phyloP scores from a whole-genome alignment of 1,139 yeast species.

The Blastobotrys elegans region DNA sequence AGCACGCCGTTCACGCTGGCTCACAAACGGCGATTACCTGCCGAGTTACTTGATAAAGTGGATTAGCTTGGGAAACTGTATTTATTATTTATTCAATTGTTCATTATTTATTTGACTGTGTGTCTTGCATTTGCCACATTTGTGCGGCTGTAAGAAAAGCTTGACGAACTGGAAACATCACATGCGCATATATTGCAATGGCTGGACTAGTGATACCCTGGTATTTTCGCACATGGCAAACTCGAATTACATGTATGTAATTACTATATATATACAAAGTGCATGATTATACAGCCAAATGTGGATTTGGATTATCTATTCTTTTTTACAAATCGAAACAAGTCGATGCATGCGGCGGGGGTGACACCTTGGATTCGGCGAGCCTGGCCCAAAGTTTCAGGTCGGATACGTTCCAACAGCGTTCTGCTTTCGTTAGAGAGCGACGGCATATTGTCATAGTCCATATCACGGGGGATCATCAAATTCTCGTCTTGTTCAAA shows the following conservation, averaged over 20 bases:
- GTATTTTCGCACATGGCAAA: too few species aligned
- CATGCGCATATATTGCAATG: too few species aligned
- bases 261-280: too few species aligned
- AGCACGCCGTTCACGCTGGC: slow-evolving; percentile 24
- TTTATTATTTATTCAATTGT: neutral
- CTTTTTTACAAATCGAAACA: slow-evolving; percentile 28
- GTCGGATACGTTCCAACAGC: slow-evolving; percentile 69
- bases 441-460: slow-evolving; percentile 48
- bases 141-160: too few species aligned
- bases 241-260: too few species aligned
- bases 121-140: too few species aligned
- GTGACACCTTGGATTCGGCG: slow-evolving; percentile 91
- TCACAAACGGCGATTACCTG: slow-evolving; percentile 28
- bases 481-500: slow-evolving; percentile 79
- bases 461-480: slow-evolving; percentile 58
- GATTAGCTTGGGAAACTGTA: neutral
- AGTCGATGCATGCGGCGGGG: slow-evolving; percentile 47
- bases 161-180: too few species aligned
- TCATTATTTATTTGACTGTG: neutral
- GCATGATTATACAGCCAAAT: neutral
- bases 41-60: slow-evolving; percentile 26
- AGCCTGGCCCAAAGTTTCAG: slow-evolving; percentile 91
- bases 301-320: too few species aligned
- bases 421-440: slow-evolving; percentile 72
- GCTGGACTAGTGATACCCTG: too few species aligned